Percentiles rank a stretch among this genome's conserved stretches.
These are phyloP conservation scores for Datisca glomerata DNA, from an alignment of 306 rosid genomes.

Conservation along the genomic window DNA sequence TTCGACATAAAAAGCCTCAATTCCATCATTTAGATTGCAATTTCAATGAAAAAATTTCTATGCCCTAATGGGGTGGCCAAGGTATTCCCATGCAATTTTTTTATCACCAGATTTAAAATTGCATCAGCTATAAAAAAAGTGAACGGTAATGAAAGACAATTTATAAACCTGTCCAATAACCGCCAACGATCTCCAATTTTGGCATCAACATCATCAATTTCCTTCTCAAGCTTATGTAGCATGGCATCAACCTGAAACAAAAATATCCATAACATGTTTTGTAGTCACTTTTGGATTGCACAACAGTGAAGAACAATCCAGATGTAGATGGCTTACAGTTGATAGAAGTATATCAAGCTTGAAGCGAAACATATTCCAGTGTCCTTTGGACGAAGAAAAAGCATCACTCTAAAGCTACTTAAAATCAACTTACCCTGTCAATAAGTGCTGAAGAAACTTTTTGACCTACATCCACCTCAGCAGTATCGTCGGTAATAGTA, in stretches of 20 bases:
- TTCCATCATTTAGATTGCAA: no score
- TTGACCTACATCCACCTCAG: conserved; percentile 39
- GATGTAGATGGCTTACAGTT: not conserved
- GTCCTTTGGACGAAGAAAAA: not conserved
- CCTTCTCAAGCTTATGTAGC: conserved; percentile 96
- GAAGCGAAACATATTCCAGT: no score
- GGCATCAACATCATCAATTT: conserved; percentile 92
- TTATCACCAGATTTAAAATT: no score
- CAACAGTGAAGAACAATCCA: not conserved
- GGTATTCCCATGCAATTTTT: no score
- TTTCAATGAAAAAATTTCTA: no score
- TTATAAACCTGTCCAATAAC: conserved; percentile 78
- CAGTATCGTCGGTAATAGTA: conserved; percentile 23
- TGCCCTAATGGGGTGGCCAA: no score
- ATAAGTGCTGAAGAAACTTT: conserved; percentile 79
- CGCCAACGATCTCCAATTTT: conserved; percentile 79
- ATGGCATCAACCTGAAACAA: conserved; percentile 69
- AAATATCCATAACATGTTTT: conserved; percentile 1
- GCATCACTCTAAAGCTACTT: conserved; percentile 2
- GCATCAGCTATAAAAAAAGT: no score
- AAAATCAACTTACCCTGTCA: conserved; percentile 46
- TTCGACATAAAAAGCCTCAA: no score
- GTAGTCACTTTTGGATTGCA: not conserved
- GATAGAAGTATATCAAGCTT: not conserved
- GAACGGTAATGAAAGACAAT: conserved; percentile 1